These are phyloP conservation scores for Nyssa sinensis DNA, from an alignment of 148 eudicot genomes.

Conservation along the genomic window DNA sequence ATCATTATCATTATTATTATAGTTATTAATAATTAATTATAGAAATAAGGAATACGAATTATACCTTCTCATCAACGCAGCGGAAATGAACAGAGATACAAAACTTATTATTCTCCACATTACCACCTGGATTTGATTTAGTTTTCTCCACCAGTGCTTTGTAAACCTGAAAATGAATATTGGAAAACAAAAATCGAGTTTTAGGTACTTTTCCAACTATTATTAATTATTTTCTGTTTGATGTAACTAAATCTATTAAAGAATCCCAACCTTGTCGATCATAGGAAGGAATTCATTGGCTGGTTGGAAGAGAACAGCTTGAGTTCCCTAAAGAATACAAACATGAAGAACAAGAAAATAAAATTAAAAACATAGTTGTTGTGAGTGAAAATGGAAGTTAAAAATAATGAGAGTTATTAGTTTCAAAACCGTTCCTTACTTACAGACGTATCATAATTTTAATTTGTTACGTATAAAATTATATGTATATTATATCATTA, in stretches of 20 bases:
- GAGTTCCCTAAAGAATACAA: conserved; percentile 42
- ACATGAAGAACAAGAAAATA: too few relatives aligned
- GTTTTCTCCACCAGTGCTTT: conserved; percentile 53
- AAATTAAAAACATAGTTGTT: too few relatives aligned
- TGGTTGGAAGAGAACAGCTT: conserved; percentile 75
- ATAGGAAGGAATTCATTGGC: conserved; percentile 85
- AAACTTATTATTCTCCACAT: conserved; percentile 86
- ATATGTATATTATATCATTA: too few relatives aligned
- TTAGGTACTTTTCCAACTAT: neutral
- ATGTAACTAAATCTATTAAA: neutral
- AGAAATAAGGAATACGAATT: too few relatives aligned
- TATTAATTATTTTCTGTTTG: neutral
- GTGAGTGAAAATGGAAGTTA: too few relatives aligned
- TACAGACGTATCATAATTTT: too few relatives aligned
- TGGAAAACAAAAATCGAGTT: neutral
- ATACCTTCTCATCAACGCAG: conserved; percentile 88
- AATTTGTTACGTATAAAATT: too few relatives aligned
- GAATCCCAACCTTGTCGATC: conserved; percentile 58
- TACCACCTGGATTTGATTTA: conserved; percentile 61
- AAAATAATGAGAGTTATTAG: too few relatives aligned
- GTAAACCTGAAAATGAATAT: conserved; percentile 46
- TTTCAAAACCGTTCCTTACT: too few relatives aligned
- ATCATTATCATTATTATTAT: too few relatives aligned
- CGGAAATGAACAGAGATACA: conserved; percentile 90
- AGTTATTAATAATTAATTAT: too few relatives aligned